Percentiles rank a stretch among this genome's conserved stretches.
These are phyloP conservation scores for Endoconidiophora polonica DNA, from an alignment of 2,329 filamentous ascomycete genomes.

Conservation along the genomic window DNA sequence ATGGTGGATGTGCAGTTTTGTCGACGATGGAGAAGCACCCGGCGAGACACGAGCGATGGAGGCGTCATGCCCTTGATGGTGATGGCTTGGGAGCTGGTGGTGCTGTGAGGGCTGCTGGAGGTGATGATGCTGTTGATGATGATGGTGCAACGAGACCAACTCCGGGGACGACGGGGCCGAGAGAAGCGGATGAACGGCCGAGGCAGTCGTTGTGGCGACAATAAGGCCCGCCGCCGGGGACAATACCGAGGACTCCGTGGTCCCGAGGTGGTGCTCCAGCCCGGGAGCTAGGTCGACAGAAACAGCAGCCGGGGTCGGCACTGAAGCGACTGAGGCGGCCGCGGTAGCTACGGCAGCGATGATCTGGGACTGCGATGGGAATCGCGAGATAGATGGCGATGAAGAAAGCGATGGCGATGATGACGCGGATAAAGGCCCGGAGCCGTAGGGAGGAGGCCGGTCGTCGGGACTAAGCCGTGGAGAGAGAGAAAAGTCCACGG, in stretches of 20 bases:
- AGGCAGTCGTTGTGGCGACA: conserved; percentile 6
- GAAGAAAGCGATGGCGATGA: neutral
- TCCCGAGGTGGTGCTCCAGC: conserved; percentile 1
- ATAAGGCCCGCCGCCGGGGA: conserved; percentile 5
- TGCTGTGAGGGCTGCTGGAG: neutral
- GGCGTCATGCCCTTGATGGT: conserved; percentile 7
- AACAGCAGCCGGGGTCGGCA: no score
- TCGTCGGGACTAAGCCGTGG: conserved; percentile 12
- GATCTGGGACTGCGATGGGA: no score
- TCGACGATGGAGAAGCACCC: conserved; percentile 6
- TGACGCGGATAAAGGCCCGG: conserved; percentile 1
- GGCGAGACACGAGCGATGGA: conserved; percentile 4
- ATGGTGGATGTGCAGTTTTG: conserved; percentile 3
- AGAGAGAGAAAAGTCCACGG: conserved; percentile 12
- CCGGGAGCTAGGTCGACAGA: neutral
- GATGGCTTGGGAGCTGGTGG: neutral
- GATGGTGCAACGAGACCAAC: conserved; percentile 9
- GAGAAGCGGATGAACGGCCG: conserved; percentile 6
- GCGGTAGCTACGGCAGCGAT: no score
- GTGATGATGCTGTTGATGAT: conserved; percentile 4
- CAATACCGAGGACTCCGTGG: neutral
- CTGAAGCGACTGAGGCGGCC: no score
- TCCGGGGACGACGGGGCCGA: conserved; percentile 9
- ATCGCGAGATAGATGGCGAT: no score
- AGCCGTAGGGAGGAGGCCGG: conserved; percentile 10